Conservation (phyloP, 2,329 filamentous ascomycete species). For the Talaromyces amestolkiae region DNA sequence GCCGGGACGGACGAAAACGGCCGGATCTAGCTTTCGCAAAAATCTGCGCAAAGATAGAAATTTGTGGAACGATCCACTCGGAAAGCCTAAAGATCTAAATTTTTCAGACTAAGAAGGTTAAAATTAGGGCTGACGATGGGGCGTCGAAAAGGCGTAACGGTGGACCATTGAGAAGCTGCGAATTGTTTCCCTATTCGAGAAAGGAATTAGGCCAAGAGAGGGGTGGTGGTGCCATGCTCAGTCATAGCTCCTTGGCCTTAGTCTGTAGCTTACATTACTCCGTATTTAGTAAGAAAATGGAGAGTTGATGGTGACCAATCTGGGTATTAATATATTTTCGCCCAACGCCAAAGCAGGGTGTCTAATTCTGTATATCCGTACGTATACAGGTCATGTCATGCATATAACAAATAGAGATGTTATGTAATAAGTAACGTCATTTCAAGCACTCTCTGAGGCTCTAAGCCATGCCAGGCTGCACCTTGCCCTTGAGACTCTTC, state of each 20-base stretch:
- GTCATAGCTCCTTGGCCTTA: neutral
- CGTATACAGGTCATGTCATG: neutral
- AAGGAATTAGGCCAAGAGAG: no score
- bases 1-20: neutral
- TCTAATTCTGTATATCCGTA: neutral
- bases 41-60: no score
- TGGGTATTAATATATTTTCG: neutral
- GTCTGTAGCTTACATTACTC: no score
- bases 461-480: slow-evolving; percentile 14
- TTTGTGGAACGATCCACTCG: neutral
- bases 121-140: neutral
- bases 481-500: slow-evolving; percentile 21
- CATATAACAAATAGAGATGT: neutral
- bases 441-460: neutral
- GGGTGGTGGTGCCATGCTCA: neutral
- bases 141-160: neutral
- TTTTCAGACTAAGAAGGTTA: neutral
- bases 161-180: neutral
- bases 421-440: neutral
- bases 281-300: no score
- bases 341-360: neutral
- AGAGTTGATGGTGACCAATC: neutral
- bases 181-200: neutral
- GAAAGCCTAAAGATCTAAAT: neutral
- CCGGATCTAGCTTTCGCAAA: neutral